These are phyloP conservation scores for Venturia pyrina DNA, from an alignment of 2,329 filamentous ascomycete species.

Conservation along the genomic window DNA sequence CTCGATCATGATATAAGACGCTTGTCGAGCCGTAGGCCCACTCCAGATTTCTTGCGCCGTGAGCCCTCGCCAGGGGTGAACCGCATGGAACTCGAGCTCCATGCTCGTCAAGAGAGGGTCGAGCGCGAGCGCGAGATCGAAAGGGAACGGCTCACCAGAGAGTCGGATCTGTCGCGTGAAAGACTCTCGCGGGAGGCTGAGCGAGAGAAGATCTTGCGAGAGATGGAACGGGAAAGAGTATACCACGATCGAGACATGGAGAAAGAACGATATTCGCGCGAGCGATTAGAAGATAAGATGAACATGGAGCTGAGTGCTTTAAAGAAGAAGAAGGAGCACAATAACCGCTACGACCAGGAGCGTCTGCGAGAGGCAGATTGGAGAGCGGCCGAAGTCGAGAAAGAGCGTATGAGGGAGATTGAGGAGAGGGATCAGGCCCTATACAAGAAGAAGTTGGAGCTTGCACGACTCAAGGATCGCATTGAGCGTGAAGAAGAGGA, in stretches of 20 bases:
- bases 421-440: constrained; percentile 26
- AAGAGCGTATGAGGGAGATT: neutral
- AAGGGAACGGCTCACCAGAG: neutral
- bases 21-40: neutral
- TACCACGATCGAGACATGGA: neutral
- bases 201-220: neutral
- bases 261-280: neutral
- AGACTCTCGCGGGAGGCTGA: neutral
- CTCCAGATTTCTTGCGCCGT: neutral
- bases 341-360: neutral
- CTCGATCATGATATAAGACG: constrained; percentile 11
- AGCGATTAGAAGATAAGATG: neutral
- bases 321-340: neutral
- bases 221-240: constrained; percentile 5
- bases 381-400: neutral
- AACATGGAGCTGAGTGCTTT: neutral
- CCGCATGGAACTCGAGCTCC: constrained; percentile 1
- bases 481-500: constrained; percentile 21
- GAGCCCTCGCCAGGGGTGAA: constrained; percentile 1
- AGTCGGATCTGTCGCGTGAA: neutral
- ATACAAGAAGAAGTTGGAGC: constrained; percentile 23
- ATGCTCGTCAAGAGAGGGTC: neutral
- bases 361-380: constrained; percentile 4
- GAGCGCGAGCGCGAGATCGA: neutral
- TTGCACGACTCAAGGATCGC: constrained; percentile 24